Conservation (phyloP, 2,329 filamentous ascomycete genomes). For the Colletotrichum coccodes region DNA sequence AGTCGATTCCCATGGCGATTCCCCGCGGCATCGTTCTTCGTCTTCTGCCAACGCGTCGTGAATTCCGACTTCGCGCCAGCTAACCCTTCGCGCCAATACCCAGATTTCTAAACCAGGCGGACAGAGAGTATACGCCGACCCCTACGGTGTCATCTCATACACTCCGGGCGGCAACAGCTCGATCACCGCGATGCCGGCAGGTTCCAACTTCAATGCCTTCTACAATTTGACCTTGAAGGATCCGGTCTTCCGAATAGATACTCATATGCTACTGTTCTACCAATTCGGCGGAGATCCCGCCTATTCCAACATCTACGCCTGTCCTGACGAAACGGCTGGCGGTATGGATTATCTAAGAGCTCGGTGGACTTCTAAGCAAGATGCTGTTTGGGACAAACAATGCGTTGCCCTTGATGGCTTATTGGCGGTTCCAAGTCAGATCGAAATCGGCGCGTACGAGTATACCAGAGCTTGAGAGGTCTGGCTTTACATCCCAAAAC, state of each 20-base stretch:
- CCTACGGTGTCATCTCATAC: slow-evolving; percentile 65
- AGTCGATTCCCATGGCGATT: accelerated
- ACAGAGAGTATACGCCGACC: slow-evolving; percentile 67
- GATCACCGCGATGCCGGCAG: slow-evolving; percentile 62
- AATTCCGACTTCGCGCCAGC: too few species aligned
- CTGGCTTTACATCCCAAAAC: not conserved
- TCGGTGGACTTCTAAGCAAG: not conserved
- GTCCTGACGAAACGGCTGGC: not conserved
- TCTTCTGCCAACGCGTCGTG: too few species aligned
- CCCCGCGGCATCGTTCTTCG: not conserved
- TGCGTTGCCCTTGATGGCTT: slow-evolving; percentile 48
- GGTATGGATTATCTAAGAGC: not conserved
- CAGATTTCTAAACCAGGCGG: slow-evolving; percentile 69
- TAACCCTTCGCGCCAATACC: not conserved
- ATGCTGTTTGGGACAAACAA: slow-evolving; percentile 15
- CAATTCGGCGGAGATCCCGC: slow-evolving; percentile 33
- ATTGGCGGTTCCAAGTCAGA: slow-evolving; percentile 38
- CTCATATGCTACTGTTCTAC: not conserved
- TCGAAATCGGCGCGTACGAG: slow-evolving; percentile 48
- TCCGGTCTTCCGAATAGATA: not conserved
- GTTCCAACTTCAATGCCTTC: slow-evolving; percentile 62
- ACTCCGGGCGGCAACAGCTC: slow-evolving; percentile 52
- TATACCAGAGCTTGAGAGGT: slow-evolving; percentile 43
- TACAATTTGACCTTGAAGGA: slow-evolving; percentile 40
- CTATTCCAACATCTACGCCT: slow-evolving; percentile 9